Conservation (phyloP, 2,329 filamentous ascomycete genomes). For the Cladosporium oxysporum region DNA sequence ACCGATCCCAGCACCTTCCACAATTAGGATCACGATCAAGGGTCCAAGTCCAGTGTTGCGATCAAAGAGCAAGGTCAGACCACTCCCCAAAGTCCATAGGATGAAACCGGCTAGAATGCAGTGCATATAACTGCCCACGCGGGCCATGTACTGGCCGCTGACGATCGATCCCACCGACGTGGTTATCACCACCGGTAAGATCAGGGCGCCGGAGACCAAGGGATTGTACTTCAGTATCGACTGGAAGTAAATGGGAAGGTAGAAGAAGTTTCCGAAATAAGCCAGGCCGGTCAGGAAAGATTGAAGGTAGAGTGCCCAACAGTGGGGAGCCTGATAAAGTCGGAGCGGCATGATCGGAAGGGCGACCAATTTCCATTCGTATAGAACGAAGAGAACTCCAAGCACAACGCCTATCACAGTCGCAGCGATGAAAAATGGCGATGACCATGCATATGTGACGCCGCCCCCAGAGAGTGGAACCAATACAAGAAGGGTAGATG, state of each 20-base stretch:
- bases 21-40: slow-evolving; percentile 37
- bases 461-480: slow-evolving; percentile 11
- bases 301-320: slow-evolving; percentile 16
- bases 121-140: slow-evolving; percentile 24
- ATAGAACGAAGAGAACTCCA: slow-evolving; percentile 15
- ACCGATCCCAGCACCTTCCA: slow-evolving; percentile 38
- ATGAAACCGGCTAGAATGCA: slow-evolving; percentile 34
- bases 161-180: slow-evolving; percentile 11
- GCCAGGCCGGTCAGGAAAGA: slow-evolving; percentile 11
- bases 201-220: slow-evolving; percentile 42
- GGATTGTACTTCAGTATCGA: slow-evolving; percentile 40
- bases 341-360: slow-evolving; percentile 19
- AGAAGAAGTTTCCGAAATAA: slow-evolving; percentile 34
- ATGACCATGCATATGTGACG: slow-evolving; percentile 19
- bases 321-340: slow-evolving; percentile 12
- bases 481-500: slow-evolving; percentile 15
- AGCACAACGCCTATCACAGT: slow-evolving; percentile 19
- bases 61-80: slow-evolving; percentile 34
- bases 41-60: slow-evolving; percentile 31
- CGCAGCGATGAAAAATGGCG: slow-evolving; percentile 11
- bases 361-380: slow-evolving; percentile 18
- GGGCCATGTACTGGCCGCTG: slow-evolving; percentile 17
- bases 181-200: slow-evolving; percentile 35
- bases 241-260: slow-evolving; percentile 47
- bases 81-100: slow-evolving; percentile 42